Evolutionary conservation across 352 stramenopile genomes (phyloP).

Genomic region (Pythium utonaiense): DNA sequence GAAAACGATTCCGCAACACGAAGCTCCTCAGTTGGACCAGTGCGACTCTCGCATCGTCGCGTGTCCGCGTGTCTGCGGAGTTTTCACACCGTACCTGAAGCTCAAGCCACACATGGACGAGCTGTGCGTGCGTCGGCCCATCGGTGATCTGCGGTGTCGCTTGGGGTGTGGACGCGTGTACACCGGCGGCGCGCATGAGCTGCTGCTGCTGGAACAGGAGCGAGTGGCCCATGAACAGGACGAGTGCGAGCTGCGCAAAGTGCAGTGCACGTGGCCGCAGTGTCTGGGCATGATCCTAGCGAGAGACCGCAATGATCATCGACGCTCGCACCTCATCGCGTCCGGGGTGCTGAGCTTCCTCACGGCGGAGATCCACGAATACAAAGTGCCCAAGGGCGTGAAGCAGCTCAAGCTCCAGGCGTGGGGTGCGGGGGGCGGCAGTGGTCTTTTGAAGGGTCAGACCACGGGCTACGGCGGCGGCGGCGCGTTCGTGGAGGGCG

Average conservation of each 20-base stretch:
- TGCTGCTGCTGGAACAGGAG: constrained; percentile 61
- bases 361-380: constrained; percentile 56
- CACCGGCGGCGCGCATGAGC: constrained; percentile 47
- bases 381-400: constrained; percentile 59
- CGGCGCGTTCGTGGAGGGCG: constrained; percentile 62
- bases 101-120: constrained; percentile 53
- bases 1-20: constrained; percentile 48
- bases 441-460: constrained; percentile 48
- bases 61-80: constrained; percentile 63
- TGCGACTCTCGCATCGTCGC: constrained; percentile 50
- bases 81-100: constrained; percentile 50
- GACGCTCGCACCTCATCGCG: constrained; percentile 50
- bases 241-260: constrained; percentile 55
- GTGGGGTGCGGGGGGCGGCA: constrained; percentile 70
- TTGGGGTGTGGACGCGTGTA: constrained; percentile 59
- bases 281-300: constrained; percentile 49
- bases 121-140: constrained; percentile 53
- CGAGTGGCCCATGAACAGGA: constrained; percentile 71
- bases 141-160: constrained; percentile 54
- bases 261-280: constrained; percentile 70
- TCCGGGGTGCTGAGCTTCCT: constrained; percentile 63
- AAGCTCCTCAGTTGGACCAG: constrained; percentile 34
- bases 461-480: constrained; percentile 52
- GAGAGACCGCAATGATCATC: constrained; percentile 59
- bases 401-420: constrained; percentile 67